Evolutionary conservation across 2,329 filamentous ascomycete genomes (phyloP).

Genomic region (Botryosphaeria dothidea): DNA sequence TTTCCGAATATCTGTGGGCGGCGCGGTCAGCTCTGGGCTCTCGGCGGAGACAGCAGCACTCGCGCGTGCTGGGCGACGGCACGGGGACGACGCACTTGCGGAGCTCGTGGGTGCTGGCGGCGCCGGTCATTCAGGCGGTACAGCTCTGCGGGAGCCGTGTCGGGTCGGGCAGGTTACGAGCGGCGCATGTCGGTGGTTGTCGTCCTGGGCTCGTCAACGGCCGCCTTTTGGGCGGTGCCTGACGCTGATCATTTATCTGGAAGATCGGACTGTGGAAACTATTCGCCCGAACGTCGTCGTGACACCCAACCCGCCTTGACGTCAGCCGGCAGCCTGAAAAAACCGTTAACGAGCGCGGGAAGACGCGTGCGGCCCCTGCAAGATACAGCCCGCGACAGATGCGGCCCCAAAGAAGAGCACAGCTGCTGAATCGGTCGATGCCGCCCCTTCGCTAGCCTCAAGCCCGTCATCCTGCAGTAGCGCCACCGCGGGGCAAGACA

Average conservation of each 20-base stretch:
- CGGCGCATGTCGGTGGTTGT: constrained; percentile 17
- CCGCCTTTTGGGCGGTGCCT: constrained; percentile 18
- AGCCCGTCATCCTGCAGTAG: constrained; percentile 14
- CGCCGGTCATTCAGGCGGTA: constrained; percentile 18
- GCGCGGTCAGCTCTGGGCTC: constrained; percentile 4
- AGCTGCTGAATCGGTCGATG: constrained; percentile 10
- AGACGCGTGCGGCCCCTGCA: constrained; percentile 16
- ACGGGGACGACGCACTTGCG: constrained; percentile 13
- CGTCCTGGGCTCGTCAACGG: neutral
- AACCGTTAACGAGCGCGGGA: constrained; percentile 17
- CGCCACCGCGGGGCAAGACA: neutral
- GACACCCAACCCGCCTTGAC: constrained; percentile 17
- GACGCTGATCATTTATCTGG: constrained; percentile 15
- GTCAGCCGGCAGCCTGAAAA: constrained; percentile 18
- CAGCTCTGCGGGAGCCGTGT: constrained; percentile 18
- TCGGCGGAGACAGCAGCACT: neutral
- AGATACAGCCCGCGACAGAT: constrained; percentile 7
- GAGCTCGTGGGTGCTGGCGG: constrained; percentile 18
- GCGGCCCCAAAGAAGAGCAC: neutral
- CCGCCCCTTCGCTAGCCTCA: neutral
- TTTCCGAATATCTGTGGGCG: constrained; percentile 18
- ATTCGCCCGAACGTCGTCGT: constrained; percentile 11
- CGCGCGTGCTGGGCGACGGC: too few relatives aligned
- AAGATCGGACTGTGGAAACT: constrained; percentile 4
- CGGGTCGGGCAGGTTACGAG: constrained; percentile 9